Evolutionary conservation across 2,329 filamentous ascomycete genomes (phyloP), one percentile per base, ranked within the genome.

Genomic region (Sclerotinia borealis): DNA sequence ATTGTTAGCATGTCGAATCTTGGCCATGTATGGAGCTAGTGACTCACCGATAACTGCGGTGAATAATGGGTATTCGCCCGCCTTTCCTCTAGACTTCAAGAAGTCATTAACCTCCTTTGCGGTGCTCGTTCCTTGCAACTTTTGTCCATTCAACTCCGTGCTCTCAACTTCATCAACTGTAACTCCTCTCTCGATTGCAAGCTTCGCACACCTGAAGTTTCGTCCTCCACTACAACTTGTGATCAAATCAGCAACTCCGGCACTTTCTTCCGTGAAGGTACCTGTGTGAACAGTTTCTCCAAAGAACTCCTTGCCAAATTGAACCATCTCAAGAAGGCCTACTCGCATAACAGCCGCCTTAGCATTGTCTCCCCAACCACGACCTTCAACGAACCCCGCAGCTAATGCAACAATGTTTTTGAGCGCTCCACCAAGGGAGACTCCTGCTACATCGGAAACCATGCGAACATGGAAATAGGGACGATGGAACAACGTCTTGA

Each of bases 281-380:
- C 84, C 85, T 11, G 89, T 85, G 68, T 89, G 84, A 31, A 95
- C 88, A 1, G 90, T 91, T 72, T 93, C 84, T 22, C 86, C 85
- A 75, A 98, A 99, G 81, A 98, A 99, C 71, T 89, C 86, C 76
- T 93, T 92, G 68, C 93, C 93, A 70, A 99, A 99, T 74, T 90
- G 89, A 72, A 98, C 92, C 89, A 97, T 96, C 79, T 99, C 95
- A 71, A 97, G 83, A 51, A 99, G 85, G 9, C 95, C 95, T 25
- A 98, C 89, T 48, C 95, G 90, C 92, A 99, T 98, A 65, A 99
- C 88, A 51, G 95, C 95, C n/a, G 95, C 92, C 80, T 99, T 98
- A 69, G 93, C 93, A 71, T 98, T 99, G 80, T 98, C 93, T 73
- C 95, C 95, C 93, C 95, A 99, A 68, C 93, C 93, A 66, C 93